A percentile compares a stretch with the other conserved stretches of the same genome.
These are phyloP conservation scores for Luzula sylvatica DNA, from an alignment of 176 grass and related monocot species.

Conservation along the genomic window DNA sequence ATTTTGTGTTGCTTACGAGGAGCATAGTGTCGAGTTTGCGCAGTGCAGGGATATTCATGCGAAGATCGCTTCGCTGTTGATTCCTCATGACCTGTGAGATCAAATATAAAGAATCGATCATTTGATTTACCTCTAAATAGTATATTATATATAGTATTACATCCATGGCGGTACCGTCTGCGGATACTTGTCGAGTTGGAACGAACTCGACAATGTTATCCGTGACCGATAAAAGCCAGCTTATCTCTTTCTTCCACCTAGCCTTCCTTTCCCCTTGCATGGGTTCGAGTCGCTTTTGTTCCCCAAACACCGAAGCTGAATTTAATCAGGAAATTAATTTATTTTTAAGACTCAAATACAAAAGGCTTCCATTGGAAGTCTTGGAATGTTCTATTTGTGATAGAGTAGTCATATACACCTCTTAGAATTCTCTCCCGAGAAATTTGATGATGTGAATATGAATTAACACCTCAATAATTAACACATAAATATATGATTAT, in stretches of 20 bases:
- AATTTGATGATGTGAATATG: too few species aligned
- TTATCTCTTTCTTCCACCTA: slow-evolving; percentile 70
- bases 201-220: slow-evolving; percentile 87
- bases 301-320: slow-evolving; percentile 87
- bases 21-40: slow-evolving; percentile 82
- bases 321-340: background rate
- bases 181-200: slow-evolving; percentile 45
- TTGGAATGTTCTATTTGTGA: too few species aligned
- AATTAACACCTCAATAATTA: too few species aligned
- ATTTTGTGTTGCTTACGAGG: slow-evolving; percentile 21
- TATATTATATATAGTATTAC: slow-evolving; percentile 9
- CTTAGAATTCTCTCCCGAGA: too few species aligned
- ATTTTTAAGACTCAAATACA: too few species aligned
- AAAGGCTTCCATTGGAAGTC: too few species aligned
- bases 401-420: too few species aligned
- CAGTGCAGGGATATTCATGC: slow-evolving; percentile 55
- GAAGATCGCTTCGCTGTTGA: slow-evolving; percentile 79
- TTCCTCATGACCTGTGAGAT: slow-evolving; percentile 59
- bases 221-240: slow-evolving; percentile 73
- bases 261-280: slow-evolving; percentile 59
- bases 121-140: too few species aligned
- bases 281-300: slow-evolving; percentile 64
- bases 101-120: slow-evolving; percentile 1
- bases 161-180: slow-evolving; percentile 64
- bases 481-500: too few species aligned